Evolutionary conservation across 108 stramenopile genomes (phyloP).

Genomic region (Parietichytrium sp.): DNA sequence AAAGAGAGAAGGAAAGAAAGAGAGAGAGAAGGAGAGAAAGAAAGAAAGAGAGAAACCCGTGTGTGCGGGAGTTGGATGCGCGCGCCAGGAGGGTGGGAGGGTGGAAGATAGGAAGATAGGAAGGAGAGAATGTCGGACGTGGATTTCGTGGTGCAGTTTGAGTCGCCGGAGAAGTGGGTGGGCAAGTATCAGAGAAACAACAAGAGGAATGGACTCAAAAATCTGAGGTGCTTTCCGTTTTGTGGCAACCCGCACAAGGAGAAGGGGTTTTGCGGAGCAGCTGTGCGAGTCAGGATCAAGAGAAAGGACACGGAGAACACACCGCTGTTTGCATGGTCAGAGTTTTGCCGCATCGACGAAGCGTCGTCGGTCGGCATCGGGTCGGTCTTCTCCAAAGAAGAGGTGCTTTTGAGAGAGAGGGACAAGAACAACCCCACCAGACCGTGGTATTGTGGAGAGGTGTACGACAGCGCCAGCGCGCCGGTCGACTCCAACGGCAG

Average conservation of each 20-base stretch:
- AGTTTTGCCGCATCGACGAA: background rate
- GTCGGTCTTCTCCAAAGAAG: background rate
- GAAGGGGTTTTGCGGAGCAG: constrained; percentile 11
- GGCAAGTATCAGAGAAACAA: constrained; percentile 31
- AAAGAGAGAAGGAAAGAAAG: too few relatives aligned
- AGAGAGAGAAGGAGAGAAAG: too few relatives aligned
- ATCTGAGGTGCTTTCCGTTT: background rate
- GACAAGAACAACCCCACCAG: background rate
- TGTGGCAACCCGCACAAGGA: constrained; percentile 14
- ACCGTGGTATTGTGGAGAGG: background rate
- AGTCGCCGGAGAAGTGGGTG: background rate
- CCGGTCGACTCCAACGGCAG: background rate
- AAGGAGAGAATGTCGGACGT: too few relatives aligned
- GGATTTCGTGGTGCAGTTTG: background rate
- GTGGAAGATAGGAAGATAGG: too few relatives aligned
- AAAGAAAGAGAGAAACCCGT: too few relatives aligned
- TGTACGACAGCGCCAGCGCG: background rate
- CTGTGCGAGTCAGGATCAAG: background rate
- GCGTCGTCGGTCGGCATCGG: background rate
- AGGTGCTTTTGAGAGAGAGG: background rate
- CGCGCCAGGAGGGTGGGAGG: too few relatives aligned
- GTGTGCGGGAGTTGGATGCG: too few relatives aligned
- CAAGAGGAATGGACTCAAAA: constrained; percentile 12
- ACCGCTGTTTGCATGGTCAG: constrained; percentile 9
- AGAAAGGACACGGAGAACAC: too few relatives aligned